Conservation (phyloP, 2,329 filamentous ascomycete species). For the Tolypocladium guangdongense region DNA sequence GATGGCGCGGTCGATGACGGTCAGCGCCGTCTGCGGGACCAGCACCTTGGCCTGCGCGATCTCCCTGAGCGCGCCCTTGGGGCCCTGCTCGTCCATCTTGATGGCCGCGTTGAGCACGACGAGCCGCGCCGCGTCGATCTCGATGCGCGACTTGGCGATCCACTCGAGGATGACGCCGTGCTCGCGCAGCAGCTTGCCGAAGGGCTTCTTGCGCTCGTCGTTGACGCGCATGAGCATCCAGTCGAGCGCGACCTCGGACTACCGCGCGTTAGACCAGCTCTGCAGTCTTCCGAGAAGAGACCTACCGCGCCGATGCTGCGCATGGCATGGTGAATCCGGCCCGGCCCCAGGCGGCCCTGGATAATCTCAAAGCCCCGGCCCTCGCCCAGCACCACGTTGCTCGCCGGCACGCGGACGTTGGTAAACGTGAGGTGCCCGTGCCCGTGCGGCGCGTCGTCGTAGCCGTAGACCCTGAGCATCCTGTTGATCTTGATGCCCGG, state of each 20-base stretch:
- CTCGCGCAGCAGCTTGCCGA: conserved; percentile 74
- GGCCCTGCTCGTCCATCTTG: conserved; percentile 81
- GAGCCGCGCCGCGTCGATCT: conserved; percentile 86
- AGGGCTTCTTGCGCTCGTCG: conserved; percentile 81
- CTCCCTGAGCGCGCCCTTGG: conserved; percentile 83
- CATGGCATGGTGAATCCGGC: conserved; percentile 97
- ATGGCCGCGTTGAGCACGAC: conserved; percentile 89
- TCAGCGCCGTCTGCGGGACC: conserved; percentile 69
- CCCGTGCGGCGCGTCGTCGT: conserved; percentile 95
- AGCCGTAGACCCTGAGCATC: conserved; percentile 90
- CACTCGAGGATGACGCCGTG: conserved; percentile 95
- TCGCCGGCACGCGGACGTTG: conserved; percentile 76
- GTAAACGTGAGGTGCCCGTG: conserved; percentile 87
- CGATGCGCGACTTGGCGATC: conserved; percentile 82
- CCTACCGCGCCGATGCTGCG: conserved; percentile 73
- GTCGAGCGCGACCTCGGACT: conserved; percentile 81
- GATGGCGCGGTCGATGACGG: conserved; percentile 86
- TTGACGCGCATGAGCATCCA: conserved; percentile 94
- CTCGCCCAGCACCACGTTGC: conserved; percentile 82
- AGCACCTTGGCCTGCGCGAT: conserved; percentile 94
- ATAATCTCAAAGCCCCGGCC: conserved; percentile 97
- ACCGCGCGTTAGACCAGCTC: neutral
- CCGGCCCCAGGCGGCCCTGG: conserved; percentile 88
- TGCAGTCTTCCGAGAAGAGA: conserved; percentile 4
- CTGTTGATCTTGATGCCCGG: conserved; percentile 87